Conservation (phyloP, 1,139 yeast species). For the Pichia norvegensis region DNA sequence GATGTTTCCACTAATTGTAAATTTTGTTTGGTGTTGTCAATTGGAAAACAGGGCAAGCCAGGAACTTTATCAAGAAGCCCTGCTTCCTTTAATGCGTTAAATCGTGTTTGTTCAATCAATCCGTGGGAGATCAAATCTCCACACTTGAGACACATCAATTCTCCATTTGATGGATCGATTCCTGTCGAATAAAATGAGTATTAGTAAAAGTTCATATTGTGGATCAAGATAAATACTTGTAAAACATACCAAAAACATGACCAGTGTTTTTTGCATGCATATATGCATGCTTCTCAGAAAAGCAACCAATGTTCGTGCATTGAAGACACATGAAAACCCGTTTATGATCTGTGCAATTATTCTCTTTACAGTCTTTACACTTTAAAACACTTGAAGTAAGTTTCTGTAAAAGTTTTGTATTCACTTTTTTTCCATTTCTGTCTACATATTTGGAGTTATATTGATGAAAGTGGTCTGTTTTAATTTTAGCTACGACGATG, state of each 20-base stretch:
- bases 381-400: conserved; percentile 39
- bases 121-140: conserved; percentile 61
- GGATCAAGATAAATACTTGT: not conserved
- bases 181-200: conserved; percentile 18
- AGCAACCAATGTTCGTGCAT: conserved; percentile 79
- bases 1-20: conserved; percentile 26
- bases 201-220: not conserved
- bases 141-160: conserved; percentile 72
- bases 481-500: conserved; percentile 33
- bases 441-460: conserved; percentile 11
- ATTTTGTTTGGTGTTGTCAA: conserved; percentile 20
- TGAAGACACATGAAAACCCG: conserved; percentile 63
- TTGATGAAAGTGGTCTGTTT: conserved; percentile 9
- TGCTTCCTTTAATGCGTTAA: conserved; percentile 22
- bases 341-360: conserved; percentile 31
- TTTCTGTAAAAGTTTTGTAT: conserved; percentile 31
- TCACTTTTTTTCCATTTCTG: conserved; percentile 22
- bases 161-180: conserved; percentile 50
- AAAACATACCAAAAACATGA: conserved; percentile 59
- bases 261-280: conserved; percentile 53
- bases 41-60: conserved; percentile 22
- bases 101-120: conserved; percentile 44
- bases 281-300: conserved; percentile 48
- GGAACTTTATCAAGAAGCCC: conserved; percentile 17
- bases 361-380: conserved; percentile 40